phyloP scores from a whole-genome alignment of 352 stramenopile species.

The Globisporangium orthogonon region DNA sequence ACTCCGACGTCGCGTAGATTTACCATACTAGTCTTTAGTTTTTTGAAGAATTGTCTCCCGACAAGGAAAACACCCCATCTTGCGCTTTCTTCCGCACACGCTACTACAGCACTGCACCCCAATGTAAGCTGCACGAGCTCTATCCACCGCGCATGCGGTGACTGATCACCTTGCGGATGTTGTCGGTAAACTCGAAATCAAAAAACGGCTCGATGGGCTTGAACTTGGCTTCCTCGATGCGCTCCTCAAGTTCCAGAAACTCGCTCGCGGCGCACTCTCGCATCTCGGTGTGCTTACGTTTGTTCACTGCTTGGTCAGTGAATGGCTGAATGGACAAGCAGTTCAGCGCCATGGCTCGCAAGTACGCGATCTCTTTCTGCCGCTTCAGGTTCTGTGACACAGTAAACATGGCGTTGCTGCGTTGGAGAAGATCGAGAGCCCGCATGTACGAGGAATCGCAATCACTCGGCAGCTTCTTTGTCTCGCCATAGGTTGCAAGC shows the following conservation, averaged over 20 bases:
- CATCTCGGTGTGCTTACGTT: background rate
- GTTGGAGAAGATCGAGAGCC: slow-evolving; percentile 18
- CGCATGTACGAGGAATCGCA: background rate
- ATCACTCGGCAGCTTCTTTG: background rate
- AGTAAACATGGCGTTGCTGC: slow-evolving; percentile 27
- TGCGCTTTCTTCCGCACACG: no score
- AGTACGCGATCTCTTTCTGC: slow-evolving; percentile 34
- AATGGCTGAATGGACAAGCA: slow-evolving; percentile 12
- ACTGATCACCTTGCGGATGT: slow-evolving; percentile 8
- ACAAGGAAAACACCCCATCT: background rate
- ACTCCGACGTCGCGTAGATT: background rate
- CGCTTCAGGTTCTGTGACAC: slow-evolving; percentile 25
- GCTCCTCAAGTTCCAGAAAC: slow-evolving; percentile 24
- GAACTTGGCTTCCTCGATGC: slow-evolving; percentile 22
- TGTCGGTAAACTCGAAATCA: slow-evolving; percentile 20
- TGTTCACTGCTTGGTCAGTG: background rate
- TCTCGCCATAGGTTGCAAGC: slow-evolving; percentile 15
- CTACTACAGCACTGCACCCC: no score
- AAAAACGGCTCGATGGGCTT: slow-evolving; percentile 25
- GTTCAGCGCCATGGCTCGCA: slow-evolving; percentile 35
- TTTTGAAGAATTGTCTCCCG: background rate
- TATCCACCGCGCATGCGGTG: slow-evolving; percentile 14
- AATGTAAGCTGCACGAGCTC: no score
- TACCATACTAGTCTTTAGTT: background rate
- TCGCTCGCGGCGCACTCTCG: slow-evolving; percentile 17